Base-by-base conservation (phyloP, 305 asterid species). In the Salvia sclarea region DNA sequence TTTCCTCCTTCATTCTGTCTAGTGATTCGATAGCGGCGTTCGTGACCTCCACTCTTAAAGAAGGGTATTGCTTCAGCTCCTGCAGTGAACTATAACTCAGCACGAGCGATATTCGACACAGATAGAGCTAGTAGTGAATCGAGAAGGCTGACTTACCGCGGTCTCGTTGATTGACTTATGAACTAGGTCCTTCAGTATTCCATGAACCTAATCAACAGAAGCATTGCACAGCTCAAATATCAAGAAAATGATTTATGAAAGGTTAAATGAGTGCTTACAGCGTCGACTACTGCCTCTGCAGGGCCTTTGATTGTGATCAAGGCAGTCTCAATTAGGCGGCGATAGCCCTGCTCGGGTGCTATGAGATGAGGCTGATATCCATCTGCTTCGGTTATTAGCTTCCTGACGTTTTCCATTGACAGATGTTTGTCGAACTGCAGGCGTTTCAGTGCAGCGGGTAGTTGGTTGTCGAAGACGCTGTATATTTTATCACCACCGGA, bases 311-410 rank as follows among this genome's bases (percentile, higher is more conserved):
- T 82, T 8, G 93, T 82, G 69, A 85, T 69, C 86, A 94, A 78
- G 68, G 99, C 85, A 67, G 98, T 91, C 78, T 91, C 98, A 75
- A 94, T 94, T 58, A 94, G 96, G 70, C 90, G 95, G 18, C 98
- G 96, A 64, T 94, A 94, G 75, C 98, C 98, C 79, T 94, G 96
- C 76, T 94, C 98, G 1, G 98, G 98, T 31, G 99, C 99, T 79
- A 94, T 94, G 53, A 94, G 85, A 82, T 94, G 99, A 67, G 99
- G 99, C 72, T 94, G 99, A 77, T 91, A 94, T 52, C 98, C 99
- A 85, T 94, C 99, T 70, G 98, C 99, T 79, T 91, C 99, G 21
- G 98, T 91, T 52, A 91, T 91, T 72, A 89, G 81, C 77, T 91
- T 94, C 71, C 96, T 78, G 30, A 91, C 96, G 74, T 94, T 94